These are phyloP conservation scores for Arthromyces matolae DNA, from an alignment of 768 basidiomycete genomes.

Conservation along the genomic window DNA sequence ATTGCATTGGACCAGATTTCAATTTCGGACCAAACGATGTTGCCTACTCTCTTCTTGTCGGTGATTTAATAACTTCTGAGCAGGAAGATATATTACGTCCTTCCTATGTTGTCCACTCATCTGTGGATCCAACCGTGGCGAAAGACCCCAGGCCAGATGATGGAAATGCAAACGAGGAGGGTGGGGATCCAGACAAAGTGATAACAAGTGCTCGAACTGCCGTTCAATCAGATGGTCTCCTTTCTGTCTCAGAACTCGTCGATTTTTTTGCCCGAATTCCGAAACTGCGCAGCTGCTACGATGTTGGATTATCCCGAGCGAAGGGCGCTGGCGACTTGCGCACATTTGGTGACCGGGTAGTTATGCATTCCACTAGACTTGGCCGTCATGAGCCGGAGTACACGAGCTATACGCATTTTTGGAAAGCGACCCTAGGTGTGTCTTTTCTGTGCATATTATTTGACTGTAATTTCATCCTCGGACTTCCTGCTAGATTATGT, in stretches of 20 bases:
- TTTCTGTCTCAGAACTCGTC: slow-evolving; percentile 55
- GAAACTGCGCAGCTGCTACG: slow-evolving; percentile 65
- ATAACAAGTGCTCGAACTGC: slow-evolving; percentile 74
- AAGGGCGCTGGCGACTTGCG: slow-evolving; percentile 2
- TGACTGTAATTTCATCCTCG: no score
- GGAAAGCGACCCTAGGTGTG: slow-evolving; percentile 77
- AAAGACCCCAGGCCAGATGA: slow-evolving; percentile 18
- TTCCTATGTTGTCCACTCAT: slow-evolving; percentile 71
- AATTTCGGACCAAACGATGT: slow-evolving; percentile 84
- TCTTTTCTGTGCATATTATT: not conserved
- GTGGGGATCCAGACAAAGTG: slow-evolving; percentile 60
- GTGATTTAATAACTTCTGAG: slow-evolving; percentile 48
- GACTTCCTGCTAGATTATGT: slow-evolving; percentile 77
- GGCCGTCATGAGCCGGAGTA: slow-evolving; percentile 78
- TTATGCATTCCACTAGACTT: slow-evolving; percentile 33
- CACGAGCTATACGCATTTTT: slow-evolving; percentile 87
- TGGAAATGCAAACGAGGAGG: slow-evolving; percentile 47
- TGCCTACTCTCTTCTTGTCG: slow-evolving; percentile 73
- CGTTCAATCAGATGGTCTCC: slow-evolving; percentile 60
- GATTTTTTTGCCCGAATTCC: slow-evolving; percentile 38
- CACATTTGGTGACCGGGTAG: slow-evolving; percentile 52
- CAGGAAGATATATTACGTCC: slow-evolving; percentile 50
- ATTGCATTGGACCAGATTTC: slow-evolving; percentile 78
- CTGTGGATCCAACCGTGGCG: slow-evolving; percentile 60
- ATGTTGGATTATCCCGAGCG: slow-evolving; percentile 40